These are phyloP conservation scores for Leccinum variicolor DNA, from an alignment of 768 basidiomycete genomes.

Conservation along the genomic window DNA sequence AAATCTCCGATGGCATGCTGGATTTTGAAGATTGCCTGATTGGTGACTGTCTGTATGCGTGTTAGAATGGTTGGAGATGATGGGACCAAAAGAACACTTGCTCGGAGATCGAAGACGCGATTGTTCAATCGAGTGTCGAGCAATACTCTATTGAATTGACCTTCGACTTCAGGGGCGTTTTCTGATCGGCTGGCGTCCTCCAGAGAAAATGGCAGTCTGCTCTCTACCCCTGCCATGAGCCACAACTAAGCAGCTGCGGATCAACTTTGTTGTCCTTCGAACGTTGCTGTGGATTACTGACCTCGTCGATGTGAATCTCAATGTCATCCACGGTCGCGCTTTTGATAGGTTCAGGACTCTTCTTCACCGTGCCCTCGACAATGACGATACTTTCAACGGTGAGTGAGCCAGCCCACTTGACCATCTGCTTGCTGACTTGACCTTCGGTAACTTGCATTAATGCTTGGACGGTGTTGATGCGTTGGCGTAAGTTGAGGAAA, in stretches of 20 bases:
- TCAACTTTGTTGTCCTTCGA: constrained; percentile 1
- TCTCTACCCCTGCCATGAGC: constrained; percentile 77
- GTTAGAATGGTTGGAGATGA: constrained; percentile 5
- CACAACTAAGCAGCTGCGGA: constrained; percentile 53
- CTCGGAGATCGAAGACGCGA: constrained; percentile 90
- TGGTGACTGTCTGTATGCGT: constrained; percentile 74
- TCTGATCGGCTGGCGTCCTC: constrained; percentile 92
- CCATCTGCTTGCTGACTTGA: constrained; percentile 94
- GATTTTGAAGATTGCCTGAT: constrained; percentile 92
- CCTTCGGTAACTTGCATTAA: constrained; percentile 68
- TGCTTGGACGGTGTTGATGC: constrained; percentile 83
- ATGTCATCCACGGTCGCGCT: constrained; percentile 84
- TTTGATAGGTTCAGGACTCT: constrained; percentile 82
- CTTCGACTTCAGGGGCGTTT: constrained; percentile 56
- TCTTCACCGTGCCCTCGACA: constrained; percentile 79
- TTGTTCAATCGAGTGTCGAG: constrained; percentile 94
- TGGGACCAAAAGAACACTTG: constrained; percentile 34
- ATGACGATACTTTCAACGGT: constrained; percentile 88
- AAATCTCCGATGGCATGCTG: constrained; percentile 86
- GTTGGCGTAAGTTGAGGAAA: constrained; percentile 89
- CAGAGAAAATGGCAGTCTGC: constrained; percentile 81
- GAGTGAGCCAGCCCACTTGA: constrained; percentile 82
- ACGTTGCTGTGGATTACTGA: constrained; percentile 28
- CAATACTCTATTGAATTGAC: constrained; percentile 75
- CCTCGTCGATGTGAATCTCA: constrained; percentile 83